Percentiles rank a stretch among this genome's conserved stretches.
Conservation (phyloP, 352 stramenopile genomes). For the Globisporangium rhizosaccharum region DNA sequence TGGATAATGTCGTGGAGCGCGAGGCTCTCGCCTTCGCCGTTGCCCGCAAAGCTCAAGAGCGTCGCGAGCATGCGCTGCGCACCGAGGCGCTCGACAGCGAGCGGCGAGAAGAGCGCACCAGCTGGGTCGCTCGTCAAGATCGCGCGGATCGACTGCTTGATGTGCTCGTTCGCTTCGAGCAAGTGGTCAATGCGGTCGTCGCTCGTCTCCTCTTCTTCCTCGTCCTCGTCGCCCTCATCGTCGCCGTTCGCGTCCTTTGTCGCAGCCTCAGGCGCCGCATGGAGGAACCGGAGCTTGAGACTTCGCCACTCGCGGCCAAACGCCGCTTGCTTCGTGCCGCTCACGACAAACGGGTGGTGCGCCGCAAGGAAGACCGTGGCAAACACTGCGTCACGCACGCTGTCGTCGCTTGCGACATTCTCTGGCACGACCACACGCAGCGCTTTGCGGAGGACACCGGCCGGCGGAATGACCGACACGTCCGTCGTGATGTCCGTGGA, state of each 20-base stretch:
- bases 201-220: conserved; percentile 29
- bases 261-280: neutral
- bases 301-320: conserved; percentile 68
- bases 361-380: conserved; percentile 42
- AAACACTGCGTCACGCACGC: conserved; percentile 43
- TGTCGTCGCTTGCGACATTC: conserved; percentile 25
- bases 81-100: conserved; percentile 41
- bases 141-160: conserved; percentile 49
- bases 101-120: conserved; percentile 54
- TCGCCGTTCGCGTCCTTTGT: conserved; percentile 10
- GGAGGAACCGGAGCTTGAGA: conserved; percentile 59
- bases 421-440: conserved; percentile 50
- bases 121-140: conserved; percentile 34
- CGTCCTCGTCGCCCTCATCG: conserved; percentile 38
- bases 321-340: conserved; percentile 34
- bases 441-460: conserved; percentile 54
- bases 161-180: conserved; percentile 59
- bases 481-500: conserved; percentile 21
- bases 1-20: conserved; percentile 69
- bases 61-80: conserved; percentile 67
- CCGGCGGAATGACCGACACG: conserved; percentile 27
- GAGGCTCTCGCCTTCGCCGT: conserved; percentile 70
- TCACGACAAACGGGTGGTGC: conserved; percentile 74
- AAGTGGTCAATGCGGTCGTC: conserved; percentile 79
- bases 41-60: conserved; percentile 75